Base-by-base conservation (phyloP, 106 monocot species). In the Amphibolis antarctica region DNA sequence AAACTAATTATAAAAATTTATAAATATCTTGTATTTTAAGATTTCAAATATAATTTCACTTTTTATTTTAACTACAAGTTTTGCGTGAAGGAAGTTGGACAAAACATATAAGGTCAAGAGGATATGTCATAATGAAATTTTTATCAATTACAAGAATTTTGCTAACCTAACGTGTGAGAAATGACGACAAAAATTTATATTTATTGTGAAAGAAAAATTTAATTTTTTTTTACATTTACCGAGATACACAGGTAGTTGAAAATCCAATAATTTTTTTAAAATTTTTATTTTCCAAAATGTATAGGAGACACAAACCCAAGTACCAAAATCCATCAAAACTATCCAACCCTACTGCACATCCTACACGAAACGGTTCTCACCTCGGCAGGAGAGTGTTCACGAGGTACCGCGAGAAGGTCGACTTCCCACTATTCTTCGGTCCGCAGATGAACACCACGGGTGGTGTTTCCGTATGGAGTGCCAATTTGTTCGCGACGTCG, bases 361-460 rank as follows among this genome's bases (percentile, higher is more conserved):
- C 22, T 24, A 55, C 10, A 26, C n/a, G 55, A 23, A 23, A 42
- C 11, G 19, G 31, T 17, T 42, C 19, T 21, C 10, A 83, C 93
- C 88, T 79, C 21, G 56, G 68, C 51, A 93, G 64, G 31, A 93
- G 85, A 44, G 46, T 70, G 76, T 89, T 93, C 42, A 86, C 76
- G 52, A 93, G 93, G 44, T 76, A 44, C 55, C 88, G 82, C n/a
- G 88, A 83, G 72, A 93, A 93, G 49, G 93, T 93, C 53, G 89
- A 83, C 75, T 93, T 93, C 62, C 93, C 93, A 57, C 83, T 86
- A 59, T 93, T 93, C 73, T 88, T 88, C 17, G 93, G 88, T 14
- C 93, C 93, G 29, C 85, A 85, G 10, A 93, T 66, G 17, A 85
- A 20, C 18, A 70, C 67, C 5, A 88, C 66, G 1, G 85, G 81